A percentile compares a stretch with the other conserved stretches of the same genome.
These are phyloP conservation scores for Coelastrella sp. DNA, from an alignment of 139 green algal genomes.

Conservation along the genomic window DNA sequence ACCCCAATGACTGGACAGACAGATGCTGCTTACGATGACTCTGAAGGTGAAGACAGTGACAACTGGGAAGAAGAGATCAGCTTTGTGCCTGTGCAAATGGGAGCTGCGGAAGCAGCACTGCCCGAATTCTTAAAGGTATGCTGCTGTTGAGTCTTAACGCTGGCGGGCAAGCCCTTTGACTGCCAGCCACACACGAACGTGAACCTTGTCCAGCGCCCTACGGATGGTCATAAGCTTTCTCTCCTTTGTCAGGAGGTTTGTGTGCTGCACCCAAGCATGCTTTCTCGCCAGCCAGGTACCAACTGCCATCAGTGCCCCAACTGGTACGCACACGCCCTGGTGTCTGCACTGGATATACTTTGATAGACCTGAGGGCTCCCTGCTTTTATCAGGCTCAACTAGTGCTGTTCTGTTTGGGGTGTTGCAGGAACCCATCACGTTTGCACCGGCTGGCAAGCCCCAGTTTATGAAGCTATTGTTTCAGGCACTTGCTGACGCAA, in stretches of 20 bases:
- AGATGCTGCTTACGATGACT: slow-evolving; percentile 5
- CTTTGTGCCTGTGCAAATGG: slow-evolving; percentile 43
- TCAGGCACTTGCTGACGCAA: slow-evolving; percentile 10
- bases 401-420: background rate
- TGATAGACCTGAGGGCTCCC: background rate
- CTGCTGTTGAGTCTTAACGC: background rate
- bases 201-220: background rate
- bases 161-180: no score
- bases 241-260: background rate
- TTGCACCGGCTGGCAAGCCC: background rate
- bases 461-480: slow-evolving; percentile 40
- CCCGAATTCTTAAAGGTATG: slow-evolving; percentile 44
- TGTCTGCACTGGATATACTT: background rate
- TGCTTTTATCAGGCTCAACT: background rate
- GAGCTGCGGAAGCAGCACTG: slow-evolving; percentile 13
- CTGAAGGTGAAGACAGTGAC: slow-evolving; percentile 10
- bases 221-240: background rate
- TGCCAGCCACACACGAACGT: background rate
- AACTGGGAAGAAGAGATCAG: slow-evolving; percentile 28
- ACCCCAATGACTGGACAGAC: slow-evolving; percentile 14
- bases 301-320: no score
- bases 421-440: slow-evolving; percentile 42
- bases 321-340: no score
- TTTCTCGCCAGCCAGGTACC: no score
- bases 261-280: background rate